Conservation (phyloP, 2,329 filamentous ascomycete genomes). For the Exophiala sp. region DNA sequence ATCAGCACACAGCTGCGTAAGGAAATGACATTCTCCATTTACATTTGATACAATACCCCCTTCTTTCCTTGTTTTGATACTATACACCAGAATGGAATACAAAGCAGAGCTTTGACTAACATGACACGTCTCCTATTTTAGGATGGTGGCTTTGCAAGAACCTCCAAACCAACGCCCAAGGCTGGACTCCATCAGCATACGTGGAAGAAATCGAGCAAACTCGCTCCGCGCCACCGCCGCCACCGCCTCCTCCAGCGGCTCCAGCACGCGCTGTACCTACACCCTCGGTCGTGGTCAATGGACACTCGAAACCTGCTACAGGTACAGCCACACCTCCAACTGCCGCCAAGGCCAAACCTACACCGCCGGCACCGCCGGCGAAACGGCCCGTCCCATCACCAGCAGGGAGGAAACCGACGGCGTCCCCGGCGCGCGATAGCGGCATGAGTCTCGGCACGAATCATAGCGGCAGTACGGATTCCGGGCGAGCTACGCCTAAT, state of each 20-base stretch:
- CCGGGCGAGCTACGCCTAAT: conserved; percentile 64
- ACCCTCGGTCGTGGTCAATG: conserved; percentile 44
- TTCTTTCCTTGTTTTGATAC: too few species aligned
- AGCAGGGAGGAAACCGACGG: conserved; percentile 62
- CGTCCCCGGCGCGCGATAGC: conserved; percentile 58
- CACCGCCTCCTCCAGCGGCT: conserved; percentile 45
- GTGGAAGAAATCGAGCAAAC: conserved; percentile 68
- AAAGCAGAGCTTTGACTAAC: conserved; percentile 8
- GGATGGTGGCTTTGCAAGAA: conserved; percentile 96
- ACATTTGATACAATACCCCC: too few species aligned
- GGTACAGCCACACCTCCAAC: conserved; percentile 5
- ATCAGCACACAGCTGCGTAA: too few species aligned
- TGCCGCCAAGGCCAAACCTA: conserved; percentile 44
- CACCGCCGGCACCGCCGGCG: conserved; percentile 68
- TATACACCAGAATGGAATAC: too few species aligned
- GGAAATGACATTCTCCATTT: too few species aligned
- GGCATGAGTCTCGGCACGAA: conserved; percentile 43
- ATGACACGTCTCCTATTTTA: conserved; percentile 35
- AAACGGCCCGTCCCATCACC: conserved; percentile 64
- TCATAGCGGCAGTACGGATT: conserved; percentile 51
- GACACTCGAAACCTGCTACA: conserved; percentile 1
- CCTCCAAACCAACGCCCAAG: conserved; percentile 61
- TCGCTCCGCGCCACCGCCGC: conserved; percentile 54
- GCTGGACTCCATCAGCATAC: conserved; percentile 91
- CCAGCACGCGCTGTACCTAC: conserved; percentile 53